Conservation (phyloP, 2,329 filamentous ascomycete genomes). For the Rhynchosporium graminicola region DNA sequence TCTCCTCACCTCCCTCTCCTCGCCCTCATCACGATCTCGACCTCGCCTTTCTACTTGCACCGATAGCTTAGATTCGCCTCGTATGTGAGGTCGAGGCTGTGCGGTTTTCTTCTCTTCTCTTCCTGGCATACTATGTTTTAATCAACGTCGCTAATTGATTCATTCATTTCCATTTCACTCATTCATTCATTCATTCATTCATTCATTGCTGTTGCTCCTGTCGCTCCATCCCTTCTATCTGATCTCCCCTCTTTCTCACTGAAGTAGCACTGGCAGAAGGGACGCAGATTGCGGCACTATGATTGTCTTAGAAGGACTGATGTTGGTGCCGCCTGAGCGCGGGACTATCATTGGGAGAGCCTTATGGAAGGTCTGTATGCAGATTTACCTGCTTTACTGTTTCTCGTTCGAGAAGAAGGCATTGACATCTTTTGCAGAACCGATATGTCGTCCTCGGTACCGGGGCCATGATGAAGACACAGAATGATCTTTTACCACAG, state of each 20-base stretch:
- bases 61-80: neutral
- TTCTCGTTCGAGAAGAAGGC: neutral
- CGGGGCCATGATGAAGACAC: constrained; percentile 44
- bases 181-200: neutral
- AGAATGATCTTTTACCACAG: constrained; percentile 49
- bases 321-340: constrained; percentile 54
- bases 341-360: constrained; percentile 53
- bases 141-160: constrained; percentile 13
- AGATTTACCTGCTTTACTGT: neutral
- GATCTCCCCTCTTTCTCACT: neutral
- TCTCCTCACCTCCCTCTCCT: neutral
- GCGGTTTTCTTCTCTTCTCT: constrained; percentile 8
- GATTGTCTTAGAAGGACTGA: constrained; percentile 51
- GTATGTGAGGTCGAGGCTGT: constrained; percentile 9
- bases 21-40: neutral
- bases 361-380: constrained; percentile 52
- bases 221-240: neutral
- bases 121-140: constrained; percentile 22
- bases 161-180: too few relatives aligned
- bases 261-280: neutral
- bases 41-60: neutral
- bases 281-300: constrained; percentile 40
- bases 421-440: constrained; percentile 44
- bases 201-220: constrained; percentile 12
- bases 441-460: constrained; percentile 61